Evolutionary conservation across 192 early-diverging fungal genomes (phyloP), one percentile per base, ranked within the genome.

Genomic region (Coemansia sp.): DNA sequence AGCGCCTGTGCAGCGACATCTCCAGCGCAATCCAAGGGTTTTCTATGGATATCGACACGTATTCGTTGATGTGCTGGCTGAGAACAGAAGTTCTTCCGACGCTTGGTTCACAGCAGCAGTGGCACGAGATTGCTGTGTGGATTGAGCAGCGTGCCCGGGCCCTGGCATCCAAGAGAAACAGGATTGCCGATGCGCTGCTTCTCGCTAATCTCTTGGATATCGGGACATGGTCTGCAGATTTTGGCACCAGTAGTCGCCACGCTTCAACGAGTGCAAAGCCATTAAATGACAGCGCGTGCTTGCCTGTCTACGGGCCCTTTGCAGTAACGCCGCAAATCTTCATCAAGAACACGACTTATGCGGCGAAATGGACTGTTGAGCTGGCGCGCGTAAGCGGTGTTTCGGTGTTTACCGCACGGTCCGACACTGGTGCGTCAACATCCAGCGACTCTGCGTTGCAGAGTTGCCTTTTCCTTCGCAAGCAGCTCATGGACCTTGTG

Each of bases 401-500:
- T 14, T 52, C 29, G 17, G 42, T 62, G 8, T 53, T 57, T 13
- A 36, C 52, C 17, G 52, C 52, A 19, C 52, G 17, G 19, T 15
- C 52, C 6, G 30, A 33, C 9, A 6, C 52, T 3, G 9, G 30
- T 15, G 2, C 27, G n/a, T 19, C 14, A 33, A 17, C 52, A 4
- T 29, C 20, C 20, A 33, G 56, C 38, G 57, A 64, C 30, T 1
- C 50, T 28, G 64, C 38, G 1, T 25, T 40, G 30, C 68, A 70
- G 28, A 42, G 53, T 41, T 71, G 68, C 29, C 57, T 31, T 14
- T 71, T 70, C 37, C 57, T 82, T 25, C 65, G 42, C 31, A 48
- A 57, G 41, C 86, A 89, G 61, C 70, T 90, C 17, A 70, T 72
- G 9, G 87, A 90, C 38, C 65, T 90, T 3, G 79, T 68, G 0